Evolutionary conservation across 306 rosid genomes (phyloP), one percentile per base, ranked within the genome.

Genomic region (Acacia acuminata): DNA sequence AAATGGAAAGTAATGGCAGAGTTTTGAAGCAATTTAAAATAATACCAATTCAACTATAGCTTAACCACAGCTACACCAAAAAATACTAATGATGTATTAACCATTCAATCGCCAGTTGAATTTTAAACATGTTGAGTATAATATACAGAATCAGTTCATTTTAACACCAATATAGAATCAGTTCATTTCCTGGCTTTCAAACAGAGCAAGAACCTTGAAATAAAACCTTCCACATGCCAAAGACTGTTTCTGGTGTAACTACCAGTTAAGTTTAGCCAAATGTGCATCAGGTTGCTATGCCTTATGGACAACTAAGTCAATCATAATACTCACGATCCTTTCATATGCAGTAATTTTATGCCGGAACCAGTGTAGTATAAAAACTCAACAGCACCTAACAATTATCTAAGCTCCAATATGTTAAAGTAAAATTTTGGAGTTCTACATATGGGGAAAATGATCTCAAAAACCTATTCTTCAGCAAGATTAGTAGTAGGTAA

Each of bases 131-230:
- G 20, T 55, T 4, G 16, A 12, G 72, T 10, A 70, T 40, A 71
- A 19, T 20, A 11, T n/a, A 58, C n/a, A 72, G 44, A 56, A 60
- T 9, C 48, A 55, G 30, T 60, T 40, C 63, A 69, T 48, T 30
- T 56, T 63, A 81, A 66, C 19, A 64, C 70, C 55, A 50, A 81
- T n/a, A 74, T n/a, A n/a, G n/a, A n/a, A n/a, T n/a, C n/a, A n/a
- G n/a, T n/a, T n/a, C n/a, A n/a, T 51, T 75, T 66, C 47, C 75
- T 13, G 34, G 34, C 22, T 65, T 65, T 27, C 19, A 65, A 65
- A 36, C 45, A 17, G 72, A 67, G 42, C 45, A 17, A 70, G 73
- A 16, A 38, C 51, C 17, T 38, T 69, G 32, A 38, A 20, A 38
- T 25, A 42, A 40, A 81, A 75, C 16, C 8, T 16, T 22, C 30